Evolutionary conservation across 2,329 filamentous ascomycete species (phyloP).

Genomic region (Arthroderma sp.): DNA sequence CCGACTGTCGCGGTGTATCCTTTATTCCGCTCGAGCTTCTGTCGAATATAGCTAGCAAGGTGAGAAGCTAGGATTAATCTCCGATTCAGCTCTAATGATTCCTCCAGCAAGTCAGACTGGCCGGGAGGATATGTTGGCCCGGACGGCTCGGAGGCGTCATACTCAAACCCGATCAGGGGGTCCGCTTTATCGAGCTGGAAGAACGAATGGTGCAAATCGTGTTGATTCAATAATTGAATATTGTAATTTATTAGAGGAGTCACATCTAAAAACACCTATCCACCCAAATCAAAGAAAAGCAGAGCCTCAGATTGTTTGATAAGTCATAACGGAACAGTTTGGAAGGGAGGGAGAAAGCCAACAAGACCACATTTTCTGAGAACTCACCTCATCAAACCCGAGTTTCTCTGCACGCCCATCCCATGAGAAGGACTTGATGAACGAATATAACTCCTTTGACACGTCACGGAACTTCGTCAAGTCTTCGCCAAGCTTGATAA

Average conservation of each 20-base stretch:
- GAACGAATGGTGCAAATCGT: slow-evolving; percentile 56
- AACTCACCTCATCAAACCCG: slow-evolving; percentile 74
- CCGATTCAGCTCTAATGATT: slow-evolving; percentile 23
- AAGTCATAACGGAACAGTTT: not conserved
- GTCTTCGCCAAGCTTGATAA: slow-evolving; percentile 79
- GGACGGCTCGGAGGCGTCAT: slow-evolving; percentile 55
- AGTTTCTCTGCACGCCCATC: slow-evolving; percentile 63
- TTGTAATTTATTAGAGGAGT: slow-evolving; percentile 83
- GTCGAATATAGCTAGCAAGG: slow-evolving; percentile 60
- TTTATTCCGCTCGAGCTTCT: slow-evolving; percentile 57
- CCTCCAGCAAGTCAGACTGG: slow-evolving; percentile 7
- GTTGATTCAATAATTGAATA: slow-evolving; percentile 51
- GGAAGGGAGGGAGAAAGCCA: not conserved
- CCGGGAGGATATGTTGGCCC: slow-evolving; percentile 47
- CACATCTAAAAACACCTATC: slow-evolving; percentile 58
- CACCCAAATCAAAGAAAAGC: not conserved
- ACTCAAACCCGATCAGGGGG: slow-evolving; percentile 67
- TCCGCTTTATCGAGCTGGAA: slow-evolving; percentile 63
- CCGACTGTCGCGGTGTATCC: slow-evolving; percentile 83
- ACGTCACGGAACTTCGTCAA: slow-evolving; percentile 71
- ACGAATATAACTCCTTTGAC: slow-evolving; percentile 66
- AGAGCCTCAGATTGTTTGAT: not conserved
- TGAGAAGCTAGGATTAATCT: slow-evolving; percentile 69
- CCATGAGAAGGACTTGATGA: slow-evolving; percentile 65
- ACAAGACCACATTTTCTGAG: not conserved